These are phyloP conservation scores for Cystobasidium onofrii DNA, from an alignment of 768 basidiomycete genomes.

Conservation along the genomic window DNA sequence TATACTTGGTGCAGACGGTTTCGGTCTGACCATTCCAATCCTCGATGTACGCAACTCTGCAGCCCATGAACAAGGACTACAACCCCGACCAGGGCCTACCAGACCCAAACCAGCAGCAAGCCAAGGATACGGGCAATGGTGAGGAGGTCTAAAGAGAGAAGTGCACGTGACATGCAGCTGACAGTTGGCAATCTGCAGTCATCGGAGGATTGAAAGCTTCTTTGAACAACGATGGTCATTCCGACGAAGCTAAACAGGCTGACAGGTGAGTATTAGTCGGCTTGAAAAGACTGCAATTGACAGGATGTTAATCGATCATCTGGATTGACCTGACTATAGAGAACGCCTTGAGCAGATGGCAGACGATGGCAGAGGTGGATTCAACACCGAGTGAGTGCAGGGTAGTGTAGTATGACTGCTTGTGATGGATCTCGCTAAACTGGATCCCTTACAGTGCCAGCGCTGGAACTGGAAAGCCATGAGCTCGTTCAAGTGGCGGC, in stretches of 20 bases:
- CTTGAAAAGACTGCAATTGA: background rate
- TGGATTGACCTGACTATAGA: background rate
- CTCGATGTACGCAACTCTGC: background rate
- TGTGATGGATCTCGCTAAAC: too few species aligned
- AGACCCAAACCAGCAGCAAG: background rate
- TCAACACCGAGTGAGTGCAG: background rate
- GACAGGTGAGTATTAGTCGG: background rate
- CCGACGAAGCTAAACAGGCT: conserved; percentile 6
- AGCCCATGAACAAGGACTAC: background rate
- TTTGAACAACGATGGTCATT: background rate
- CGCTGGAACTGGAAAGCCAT: too few species aligned
- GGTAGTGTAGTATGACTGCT: background rate
- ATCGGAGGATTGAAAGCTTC: conserved; percentile 10
- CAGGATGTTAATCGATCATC: background rate
- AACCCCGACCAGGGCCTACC: background rate
- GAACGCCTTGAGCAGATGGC: background rate
- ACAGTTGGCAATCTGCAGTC: background rate
- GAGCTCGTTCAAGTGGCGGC: too few species aligned
- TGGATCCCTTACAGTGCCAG: too few species aligned
- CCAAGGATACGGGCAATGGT: conserved; percentile 8
- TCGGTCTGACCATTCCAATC: too few species aligned
- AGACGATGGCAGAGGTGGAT: background rate
- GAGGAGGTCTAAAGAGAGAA: background rate
- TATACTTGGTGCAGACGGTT: too few species aligned
- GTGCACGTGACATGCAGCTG: background rate